Evolutionary conservation across 441 rosid species (phyloP).

Genomic region (Syzygium malaccense): DNA sequence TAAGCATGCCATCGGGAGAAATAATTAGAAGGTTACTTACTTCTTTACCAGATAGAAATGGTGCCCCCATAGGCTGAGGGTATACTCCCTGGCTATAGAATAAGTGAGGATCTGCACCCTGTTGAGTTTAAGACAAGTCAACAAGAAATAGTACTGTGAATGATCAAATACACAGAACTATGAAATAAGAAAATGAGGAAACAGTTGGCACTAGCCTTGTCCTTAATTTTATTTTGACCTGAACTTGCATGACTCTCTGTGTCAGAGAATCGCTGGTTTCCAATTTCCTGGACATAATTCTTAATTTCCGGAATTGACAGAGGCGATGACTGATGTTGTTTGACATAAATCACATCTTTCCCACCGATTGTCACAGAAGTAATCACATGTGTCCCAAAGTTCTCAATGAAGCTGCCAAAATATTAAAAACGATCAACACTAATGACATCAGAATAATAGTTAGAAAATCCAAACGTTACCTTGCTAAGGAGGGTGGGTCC

Average conservation of each 20-base stretch:
- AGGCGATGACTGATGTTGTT: slow-evolving; percentile 60
- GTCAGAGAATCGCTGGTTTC: slow-evolving; percentile 53
- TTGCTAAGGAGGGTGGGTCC: slow-evolving; percentile 60
- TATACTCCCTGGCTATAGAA: slow-evolving; percentile 72
- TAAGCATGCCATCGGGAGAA: neutral
- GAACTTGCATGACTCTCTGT: slow-evolving; percentile 27
- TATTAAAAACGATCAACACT: slow-evolving; percentile 3
- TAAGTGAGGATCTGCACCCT: slow-evolving; percentile 56
- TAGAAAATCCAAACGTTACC: slow-evolving; percentile 24
- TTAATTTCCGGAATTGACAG: slow-evolving; percentile 50
- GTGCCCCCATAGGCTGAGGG: slow-evolving; percentile 55
- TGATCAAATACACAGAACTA: neutral
- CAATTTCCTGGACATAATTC: slow-evolving; percentile 51
- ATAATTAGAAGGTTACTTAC: slow-evolving; percentile 19
- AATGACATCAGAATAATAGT: neutral
- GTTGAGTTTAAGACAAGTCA: slow-evolving; percentile 5
- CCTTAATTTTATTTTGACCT: slow-evolving; percentile 48
- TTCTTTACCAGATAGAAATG: slow-evolving; percentile 55
- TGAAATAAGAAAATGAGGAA: neutral
- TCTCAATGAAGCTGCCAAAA: slow-evolving; percentile 59
- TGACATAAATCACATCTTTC: slow-evolving; percentile 58
- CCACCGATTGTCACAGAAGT: slow-evolving; percentile 68
- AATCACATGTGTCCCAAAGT: slow-evolving; percentile 63
- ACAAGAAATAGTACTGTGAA: neutral
- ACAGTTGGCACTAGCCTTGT: slow-evolving; percentile 45